Evolutionary conservation across 345 rosid species (phyloP).

Genomic region (Euphorbia peplus): DNA sequence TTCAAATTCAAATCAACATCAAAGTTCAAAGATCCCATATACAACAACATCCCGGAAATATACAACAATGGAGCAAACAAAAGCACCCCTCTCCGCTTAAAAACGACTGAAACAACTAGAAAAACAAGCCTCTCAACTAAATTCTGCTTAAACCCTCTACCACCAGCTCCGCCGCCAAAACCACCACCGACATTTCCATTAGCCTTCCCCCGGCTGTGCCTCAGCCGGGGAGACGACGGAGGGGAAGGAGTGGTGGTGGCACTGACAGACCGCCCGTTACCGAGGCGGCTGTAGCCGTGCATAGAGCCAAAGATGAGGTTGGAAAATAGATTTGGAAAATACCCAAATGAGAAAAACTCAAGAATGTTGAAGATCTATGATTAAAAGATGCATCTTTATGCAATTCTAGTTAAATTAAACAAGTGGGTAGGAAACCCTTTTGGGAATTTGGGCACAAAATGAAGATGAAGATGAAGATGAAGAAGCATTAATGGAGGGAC

Average conservation of each 20-base stretch:
- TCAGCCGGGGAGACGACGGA: constrained; percentile 81
- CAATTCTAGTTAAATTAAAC: neutral
- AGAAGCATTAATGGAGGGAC: constrained; percentile 3
- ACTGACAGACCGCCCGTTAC: constrained; percentile 45
- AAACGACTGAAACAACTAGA: constrained; percentile 54
- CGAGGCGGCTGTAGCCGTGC: constrained; percentile 91
- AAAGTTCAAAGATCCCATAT: constrained; percentile 79
- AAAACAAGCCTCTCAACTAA: constrained; percentile 50
- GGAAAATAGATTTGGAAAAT: too few relatives aligned
- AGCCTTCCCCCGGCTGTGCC: constrained; percentile 48
- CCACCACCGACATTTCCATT: constrained; percentile 8
- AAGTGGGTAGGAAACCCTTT: too few relatives aligned
- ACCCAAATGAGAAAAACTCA: neutral
- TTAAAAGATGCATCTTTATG: neutral
- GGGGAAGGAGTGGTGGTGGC: constrained; percentile 49
- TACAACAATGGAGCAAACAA: constrained; percentile 84
- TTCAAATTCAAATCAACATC: constrained; percentile 58
- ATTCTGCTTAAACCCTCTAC: constrained; percentile 37
- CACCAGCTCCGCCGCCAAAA: constrained; percentile 11
- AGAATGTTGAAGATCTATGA: constrained; percentile 1
- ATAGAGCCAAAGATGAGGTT: constrained; percentile 17
- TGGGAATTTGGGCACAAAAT: too few relatives aligned
- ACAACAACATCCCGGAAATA: constrained; percentile 77
- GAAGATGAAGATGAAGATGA: neutral
- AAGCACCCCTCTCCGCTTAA: constrained; percentile 68